A percentile compares a stretch with the other conserved stretches of the same genome.
These are phyloP conservation scores for Backusella morwellensis DNA, from an alignment of 192 early-diverging fungal species.

Conservation along the genomic window DNA sequence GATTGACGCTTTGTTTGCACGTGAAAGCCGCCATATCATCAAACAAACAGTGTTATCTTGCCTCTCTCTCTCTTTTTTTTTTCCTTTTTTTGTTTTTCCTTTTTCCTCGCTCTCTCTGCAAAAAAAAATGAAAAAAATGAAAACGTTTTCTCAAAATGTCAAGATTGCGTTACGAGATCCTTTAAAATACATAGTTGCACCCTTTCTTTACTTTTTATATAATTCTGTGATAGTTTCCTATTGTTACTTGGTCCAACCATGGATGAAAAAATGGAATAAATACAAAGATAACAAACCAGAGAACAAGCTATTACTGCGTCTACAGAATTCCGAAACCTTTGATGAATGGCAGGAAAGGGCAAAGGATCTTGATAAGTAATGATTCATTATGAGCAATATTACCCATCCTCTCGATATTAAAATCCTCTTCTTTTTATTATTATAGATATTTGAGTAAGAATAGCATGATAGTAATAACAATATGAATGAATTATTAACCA, in stretches of 20 bases:
- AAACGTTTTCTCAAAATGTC: background rate
- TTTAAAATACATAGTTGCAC: conserved; percentile 14
- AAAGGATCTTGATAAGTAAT: conserved; percentile 47
- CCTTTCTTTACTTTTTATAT: conserved; percentile 6
- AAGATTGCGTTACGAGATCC: conserved; percentile 15
- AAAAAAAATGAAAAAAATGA: background rate
- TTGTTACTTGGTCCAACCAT: conserved; percentile 14
- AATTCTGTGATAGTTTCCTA: conserved; percentile 1
- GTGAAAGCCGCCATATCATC: background rate
- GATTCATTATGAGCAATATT: too few species aligned
- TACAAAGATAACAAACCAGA: conserved; percentile 35
- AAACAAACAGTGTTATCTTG: background rate
- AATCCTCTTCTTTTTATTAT: background rate
- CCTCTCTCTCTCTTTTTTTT: background rate
- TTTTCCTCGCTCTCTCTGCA: background rate
- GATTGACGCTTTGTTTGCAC: background rate
- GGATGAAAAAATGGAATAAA: conserved; percentile 20
- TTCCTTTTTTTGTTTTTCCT: background rate
- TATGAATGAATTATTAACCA: background rate
- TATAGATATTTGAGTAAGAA: conserved; percentile 14
- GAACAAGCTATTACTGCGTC: conserved; percentile 40
- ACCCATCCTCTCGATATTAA: too few species aligned
- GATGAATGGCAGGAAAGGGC: conserved; percentile 52
- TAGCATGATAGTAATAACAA: background rate
- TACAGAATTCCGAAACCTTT: conserved; percentile 46